These are phyloP conservation scores for Crataegus laevigata DNA, from an alignment of 306 rosid genomes.

Conservation along the genomic window DNA sequence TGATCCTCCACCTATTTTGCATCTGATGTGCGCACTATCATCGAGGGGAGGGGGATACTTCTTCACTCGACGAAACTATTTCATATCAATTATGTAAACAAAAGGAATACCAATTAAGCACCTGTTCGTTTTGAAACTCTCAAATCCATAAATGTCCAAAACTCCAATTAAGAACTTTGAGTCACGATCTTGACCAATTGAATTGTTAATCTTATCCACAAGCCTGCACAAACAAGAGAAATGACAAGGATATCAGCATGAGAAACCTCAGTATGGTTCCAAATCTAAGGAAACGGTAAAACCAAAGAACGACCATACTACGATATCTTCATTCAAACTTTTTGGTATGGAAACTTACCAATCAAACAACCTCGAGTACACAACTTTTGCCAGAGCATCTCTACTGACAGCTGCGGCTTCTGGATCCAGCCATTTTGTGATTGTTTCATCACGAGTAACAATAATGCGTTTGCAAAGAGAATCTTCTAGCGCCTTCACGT, in stretches of 20 bases:
- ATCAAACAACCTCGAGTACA: constrained; percentile 89
- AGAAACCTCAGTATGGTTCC: neutral
- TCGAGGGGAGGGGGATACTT: neutral
- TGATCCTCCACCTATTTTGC: neutral
- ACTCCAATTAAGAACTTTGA: constrained; percentile 87
- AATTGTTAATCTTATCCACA: constrained; percentile 77
- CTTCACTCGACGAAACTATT: constrained; percentile 12
- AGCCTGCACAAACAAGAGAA: constrained; percentile 62
- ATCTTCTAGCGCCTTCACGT: constrained; percentile 86
- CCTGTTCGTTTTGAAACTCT: constrained; percentile 99
- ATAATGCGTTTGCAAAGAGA: constrained; percentile 99
- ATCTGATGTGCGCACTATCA: neutral
- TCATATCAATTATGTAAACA: constrained; percentile 31
- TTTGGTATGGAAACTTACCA: constrained; percentile 48
- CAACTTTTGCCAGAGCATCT: constrained; percentile 95
- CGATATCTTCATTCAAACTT: constrained; percentile 13
- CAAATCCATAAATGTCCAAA: constrained; percentile 98
- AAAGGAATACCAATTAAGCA: constrained; percentile 46
- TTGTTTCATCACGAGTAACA: constrained; percentile 93
- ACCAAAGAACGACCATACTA: constrained; percentile 2
- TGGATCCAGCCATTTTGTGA: constrained; percentile 92
- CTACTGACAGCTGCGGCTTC: constrained; percentile 84
- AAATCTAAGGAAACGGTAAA: constrained; percentile 13
- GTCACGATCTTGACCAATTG: constrained; percentile 95
- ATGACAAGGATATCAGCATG: neutral